Conservation (phyloP, 1,284 basidiomycete species). For the Pseudozyma pruni region DNA sequence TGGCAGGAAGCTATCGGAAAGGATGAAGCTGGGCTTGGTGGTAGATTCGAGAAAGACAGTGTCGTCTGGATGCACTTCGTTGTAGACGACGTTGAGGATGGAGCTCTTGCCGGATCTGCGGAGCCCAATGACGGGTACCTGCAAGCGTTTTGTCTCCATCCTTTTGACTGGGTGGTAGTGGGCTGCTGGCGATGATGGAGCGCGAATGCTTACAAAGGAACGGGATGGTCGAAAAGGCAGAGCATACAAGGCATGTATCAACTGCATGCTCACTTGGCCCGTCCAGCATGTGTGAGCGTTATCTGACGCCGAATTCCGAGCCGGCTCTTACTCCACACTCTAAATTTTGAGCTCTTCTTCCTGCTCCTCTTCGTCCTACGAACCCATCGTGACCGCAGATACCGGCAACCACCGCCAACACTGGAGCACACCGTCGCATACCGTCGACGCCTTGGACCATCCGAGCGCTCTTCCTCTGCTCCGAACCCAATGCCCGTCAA, state of each 20-base stretch:
- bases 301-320: not conserved
- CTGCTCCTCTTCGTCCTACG: not conserved
- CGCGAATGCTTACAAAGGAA: too few species aligned
- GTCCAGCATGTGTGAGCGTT: not conserved
- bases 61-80: slow-evolving; percentile 82
- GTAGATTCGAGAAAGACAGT: slow-evolving; percentile 85
- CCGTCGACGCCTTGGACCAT: not conserved
- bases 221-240: not conserved
- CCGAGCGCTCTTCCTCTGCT: not conserved
- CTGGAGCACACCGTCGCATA: not conserved
- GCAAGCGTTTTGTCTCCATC: slow-evolving; percentile 38
- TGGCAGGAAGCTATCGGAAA: slow-evolving; percentile 82
- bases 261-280: too few species aligned
- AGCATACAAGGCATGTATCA: too few species aligned
- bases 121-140: slow-evolving; percentile 46
- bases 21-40: slow-evolving; percentile 30
- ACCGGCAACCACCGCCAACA: too few species aligned
- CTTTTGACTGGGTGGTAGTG: too few species aligned
- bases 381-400: too few species aligned
- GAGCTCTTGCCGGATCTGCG: slow-evolving; percentile 84
- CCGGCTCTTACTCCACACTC: slow-evolving; percentile 12
- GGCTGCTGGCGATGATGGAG: too few species aligned
- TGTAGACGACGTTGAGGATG: slow-evolving; percentile 89
- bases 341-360: slow-evolving; percentile 4
- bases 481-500: too few species aligned